These are phyloP conservation scores for Chlorella sp. DNA, from an alignment of 139 green algal species.

Conservation along the genomic window DNA sequence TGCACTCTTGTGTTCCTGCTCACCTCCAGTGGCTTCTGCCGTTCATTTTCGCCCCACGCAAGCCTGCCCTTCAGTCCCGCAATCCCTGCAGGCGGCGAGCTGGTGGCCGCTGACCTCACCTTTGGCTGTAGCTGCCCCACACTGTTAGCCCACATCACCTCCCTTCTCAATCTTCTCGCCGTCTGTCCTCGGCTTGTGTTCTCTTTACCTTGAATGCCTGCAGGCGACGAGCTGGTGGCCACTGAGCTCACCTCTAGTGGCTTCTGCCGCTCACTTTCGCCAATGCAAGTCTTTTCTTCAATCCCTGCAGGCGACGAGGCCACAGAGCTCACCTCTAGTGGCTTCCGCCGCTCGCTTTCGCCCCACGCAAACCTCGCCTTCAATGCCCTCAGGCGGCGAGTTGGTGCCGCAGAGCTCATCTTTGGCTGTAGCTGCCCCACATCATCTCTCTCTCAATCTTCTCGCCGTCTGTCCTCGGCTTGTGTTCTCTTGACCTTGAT, in stretches of 20 bases:
- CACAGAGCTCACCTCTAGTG: constrained; percentile 76
- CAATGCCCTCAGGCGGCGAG: constrained; percentile 81
- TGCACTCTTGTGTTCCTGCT: constrained; percentile 51
- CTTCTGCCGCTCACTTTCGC: no score
- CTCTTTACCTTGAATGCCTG: background rate
- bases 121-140: no score
- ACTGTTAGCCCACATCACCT: no score
- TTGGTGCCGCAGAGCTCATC: constrained; percentile 92
- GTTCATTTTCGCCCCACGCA: background rate
- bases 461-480: no score
- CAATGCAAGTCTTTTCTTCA: background rate
- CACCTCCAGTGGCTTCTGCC: constrained; percentile 68
- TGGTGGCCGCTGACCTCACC: constrained; percentile 92
- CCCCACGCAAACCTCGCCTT: background rate
- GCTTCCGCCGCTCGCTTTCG: no score
- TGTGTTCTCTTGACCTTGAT: background rate
- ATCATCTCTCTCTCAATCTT: no score
- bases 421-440: no score
- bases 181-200: no score
- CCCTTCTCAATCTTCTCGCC: no score
- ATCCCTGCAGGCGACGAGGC: no score
- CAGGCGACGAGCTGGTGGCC: constrained; percentile 88
- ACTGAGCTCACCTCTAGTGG: constrained; percentile 88
- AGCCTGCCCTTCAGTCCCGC: background rate
- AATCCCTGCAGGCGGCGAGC: constrained; percentile 83